phyloP scores from a whole-genome alignment of 352 stramenopile species.

The Saprolegnia parasitica region DNA sequence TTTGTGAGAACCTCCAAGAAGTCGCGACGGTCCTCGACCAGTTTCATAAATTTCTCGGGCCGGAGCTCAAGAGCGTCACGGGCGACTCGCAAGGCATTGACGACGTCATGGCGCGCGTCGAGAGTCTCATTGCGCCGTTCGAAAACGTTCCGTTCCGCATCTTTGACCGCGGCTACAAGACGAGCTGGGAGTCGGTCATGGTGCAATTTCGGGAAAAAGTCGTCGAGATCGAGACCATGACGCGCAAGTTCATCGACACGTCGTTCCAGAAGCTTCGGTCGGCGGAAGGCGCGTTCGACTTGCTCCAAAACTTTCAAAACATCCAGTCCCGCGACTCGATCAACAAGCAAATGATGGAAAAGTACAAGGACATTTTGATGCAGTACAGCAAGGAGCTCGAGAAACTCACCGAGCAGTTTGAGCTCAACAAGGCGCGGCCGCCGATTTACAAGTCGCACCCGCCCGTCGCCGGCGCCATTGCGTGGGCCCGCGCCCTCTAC shows the following conservation, averaged over 20 bases:
- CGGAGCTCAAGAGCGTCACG: slow-evolving; percentile 94
- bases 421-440: slow-evolving; percentile 70
- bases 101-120: slow-evolving; percentile 87
- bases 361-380: slow-evolving; percentile 95
- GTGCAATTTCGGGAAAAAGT: slow-evolving; percentile 91
- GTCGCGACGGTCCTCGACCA: slow-evolving; percentile 91
- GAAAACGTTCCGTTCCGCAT: slow-evolving; percentile 90
- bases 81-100: slow-evolving; percentile 92
- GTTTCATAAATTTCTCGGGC: slow-evolving; percentile 94
- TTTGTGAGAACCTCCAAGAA: slow-evolving; percentile 92
- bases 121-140: slow-evolving; percentile 80
- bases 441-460: slow-evolving; percentile 93
- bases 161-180: slow-evolving; percentile 92
- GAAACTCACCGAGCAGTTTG: slow-evolving; percentile 87
- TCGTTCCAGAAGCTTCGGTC: slow-evolving; percentile 94
- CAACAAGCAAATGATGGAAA: slow-evolving; percentile 96
- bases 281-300: slow-evolving; percentile 92
- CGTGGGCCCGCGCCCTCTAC: slow-evolving; percentile 79
- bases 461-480: slow-evolving; percentile 80
- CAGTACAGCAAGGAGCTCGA: slow-evolving; percentile 96
- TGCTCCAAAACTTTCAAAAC: slow-evolving; percentile 96
- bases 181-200: slow-evolving; percentile 93
- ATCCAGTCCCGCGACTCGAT: slow-evolving; percentile 94
- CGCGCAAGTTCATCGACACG: slow-evolving; percentile 92
- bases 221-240: slow-evolving; percentile 94